Evolutionary conservation across 768 basidiomycete genomes (phyloP), one percentile per base, ranked within the genome.

Genomic region (Gloeophyllum trabeum): DNA sequence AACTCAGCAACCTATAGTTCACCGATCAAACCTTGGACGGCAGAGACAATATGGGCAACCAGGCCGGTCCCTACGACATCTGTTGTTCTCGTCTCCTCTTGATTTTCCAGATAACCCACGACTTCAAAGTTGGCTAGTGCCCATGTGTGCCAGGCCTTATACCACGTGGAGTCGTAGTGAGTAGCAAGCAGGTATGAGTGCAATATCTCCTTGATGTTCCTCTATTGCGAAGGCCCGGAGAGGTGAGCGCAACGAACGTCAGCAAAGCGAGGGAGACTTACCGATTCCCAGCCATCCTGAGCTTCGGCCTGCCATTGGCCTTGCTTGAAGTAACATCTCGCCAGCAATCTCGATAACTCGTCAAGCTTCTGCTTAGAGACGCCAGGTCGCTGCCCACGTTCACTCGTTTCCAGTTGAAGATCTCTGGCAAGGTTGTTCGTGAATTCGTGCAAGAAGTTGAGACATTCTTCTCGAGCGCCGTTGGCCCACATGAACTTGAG

Each of bases 121-220:
- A 97, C 89, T 43, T 97, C 91, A 49, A 96, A 93, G 60, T 98
- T 97, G 3, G 92, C 84, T 41, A 98, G 67, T 2, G 96, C 94
- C 91, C 92, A 99, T 1, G 90, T 91, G 54, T 99, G 96, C 93
- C 93, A 98, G 14, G 94, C 96, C 58, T 99, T 97, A 62, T 97
- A 97, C 96, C 96, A 99, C n/a, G 73, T 70, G 3, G 84, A 77
- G 57, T 98, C 94, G 49, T 88, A 88, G 51, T 84, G 81, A 2
- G 96, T 98, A 0, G 96, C 88, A 23, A 82, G 69, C 40, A 74
- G 70, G 61, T 96, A 97, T 3, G 87, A 79, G 48, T 81, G 75
- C 5, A 99, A 64, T 43, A 97, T 89, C 35, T 85, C 81, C 40
- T 80, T 75, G 19, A 84, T 76, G 44, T 88, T 82, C 46, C 81